A percentile compares a stretch with the other conserved stretches of the same genome.
Conservation (phyloP, 169 alveolate species). For the Plasmodium gonderi region DNA sequence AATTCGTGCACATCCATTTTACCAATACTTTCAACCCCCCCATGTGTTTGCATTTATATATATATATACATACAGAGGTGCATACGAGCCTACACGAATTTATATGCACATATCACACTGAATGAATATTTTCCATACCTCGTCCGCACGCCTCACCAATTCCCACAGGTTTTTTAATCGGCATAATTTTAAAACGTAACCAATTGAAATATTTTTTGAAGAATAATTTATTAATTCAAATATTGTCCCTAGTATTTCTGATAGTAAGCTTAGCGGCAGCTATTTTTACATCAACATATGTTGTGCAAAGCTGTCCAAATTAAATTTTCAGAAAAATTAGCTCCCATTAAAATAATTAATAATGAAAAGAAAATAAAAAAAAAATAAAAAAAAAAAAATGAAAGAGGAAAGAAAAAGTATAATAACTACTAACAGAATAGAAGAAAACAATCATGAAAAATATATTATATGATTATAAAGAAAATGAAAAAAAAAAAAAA, state of each 20-base stretch:
- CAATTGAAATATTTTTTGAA: constrained; percentile 70
- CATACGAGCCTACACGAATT: not conserved
- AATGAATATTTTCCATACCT: not conserved
- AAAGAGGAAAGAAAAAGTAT: not conserved
- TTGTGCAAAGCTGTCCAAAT: constrained; percentile 39
- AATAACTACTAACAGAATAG: not conserved
- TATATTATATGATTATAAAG: not conserved
- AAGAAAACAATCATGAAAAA: not conserved
- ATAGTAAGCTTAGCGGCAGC: constrained; percentile 54
- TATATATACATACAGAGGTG: not conserved
- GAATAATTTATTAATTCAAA: constrained; percentile 70
- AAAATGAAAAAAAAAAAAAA: not conserved
- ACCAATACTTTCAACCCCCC: too few species aligned
- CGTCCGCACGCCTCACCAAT: not conserved
- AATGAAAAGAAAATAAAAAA: not conserved
- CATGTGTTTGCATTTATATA: not conserved
- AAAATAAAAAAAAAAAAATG: not conserved
- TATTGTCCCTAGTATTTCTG: constrained; percentile 44
- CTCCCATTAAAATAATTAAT: not conserved
- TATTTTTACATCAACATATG: constrained; percentile 46
- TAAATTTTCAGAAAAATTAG: constrained; percentile 3
- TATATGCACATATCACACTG: not conserved
- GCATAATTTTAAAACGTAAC: constrained; percentile 65
- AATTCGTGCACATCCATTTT: too few species aligned
- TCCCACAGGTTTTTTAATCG: constrained; percentile 62